Conservation (phyloP, 2,329 filamentous ascomycete species). For the Claviceps arundinis region DNA sequence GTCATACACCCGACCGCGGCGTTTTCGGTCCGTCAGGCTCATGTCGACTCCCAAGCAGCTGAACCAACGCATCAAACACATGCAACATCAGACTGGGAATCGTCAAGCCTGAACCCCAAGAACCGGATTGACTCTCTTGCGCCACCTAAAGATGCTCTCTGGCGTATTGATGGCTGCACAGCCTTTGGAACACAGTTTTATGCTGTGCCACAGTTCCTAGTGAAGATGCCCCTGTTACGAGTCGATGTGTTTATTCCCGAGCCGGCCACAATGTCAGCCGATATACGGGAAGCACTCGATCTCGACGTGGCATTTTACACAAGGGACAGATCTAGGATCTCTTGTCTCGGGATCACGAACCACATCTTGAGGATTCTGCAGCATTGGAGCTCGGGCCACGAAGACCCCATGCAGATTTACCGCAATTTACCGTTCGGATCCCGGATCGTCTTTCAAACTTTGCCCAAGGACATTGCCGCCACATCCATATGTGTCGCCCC, state of each 20-base stretch:
- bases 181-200: slow-evolving; percentile 45
- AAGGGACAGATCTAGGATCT: slow-evolving; percentile 34
- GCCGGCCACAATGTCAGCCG: slow-evolving; percentile 25
- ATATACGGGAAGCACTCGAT: slow-evolving; percentile 32
- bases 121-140: slow-evolving; percentile 46
- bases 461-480: slow-evolving; percentile 33
- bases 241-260: slow-evolving; percentile 47
- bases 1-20: slow-evolving; percentile 46
- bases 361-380: slow-evolving; percentile 43
- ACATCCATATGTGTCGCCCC: slow-evolving; percentile 33
- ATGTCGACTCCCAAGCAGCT: slow-evolving; percentile 1
- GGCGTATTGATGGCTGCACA: slow-evolving; percentile 46
- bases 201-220: slow-evolving; percentile 38
- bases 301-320: slow-evolving; percentile 41
- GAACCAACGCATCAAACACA: background rate
- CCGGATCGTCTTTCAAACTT: slow-evolving; percentile 38
- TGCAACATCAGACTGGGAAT: slow-evolving; percentile 24
- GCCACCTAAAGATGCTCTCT: slow-evolving; percentile 29
- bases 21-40: slow-evolving; percentile 19
- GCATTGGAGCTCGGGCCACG: slow-evolving; percentile 28
- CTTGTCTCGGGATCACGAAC: slow-evolving; percentile 35
- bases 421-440: slow-evolving; percentile 41
- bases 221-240: slow-evolving; percentile 33
- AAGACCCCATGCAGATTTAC: slow-evolving; percentile 24
- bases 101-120: slow-evolving; percentile 43